Base-by-base conservation (phyloP, 2,329 filamentous ascomycete genomes). In the Emergomyces orientalis region DNA sequence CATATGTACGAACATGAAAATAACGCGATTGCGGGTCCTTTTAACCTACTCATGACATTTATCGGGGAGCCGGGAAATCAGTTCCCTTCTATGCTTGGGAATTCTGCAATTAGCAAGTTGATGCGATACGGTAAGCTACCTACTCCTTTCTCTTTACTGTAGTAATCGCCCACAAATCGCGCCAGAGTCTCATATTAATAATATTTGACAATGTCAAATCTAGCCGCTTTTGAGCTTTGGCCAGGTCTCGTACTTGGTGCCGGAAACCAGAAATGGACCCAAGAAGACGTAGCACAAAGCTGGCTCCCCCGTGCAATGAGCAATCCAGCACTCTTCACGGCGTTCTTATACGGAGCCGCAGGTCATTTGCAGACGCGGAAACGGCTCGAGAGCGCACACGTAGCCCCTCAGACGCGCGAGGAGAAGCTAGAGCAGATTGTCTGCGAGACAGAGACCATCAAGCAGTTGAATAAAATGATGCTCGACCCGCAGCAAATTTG, bases 401-500 rank as follows among this genome's bases (percentile, higher is more conserved):
- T 65, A 11, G 32, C 32, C 4, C 65, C 63, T 17, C 66, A 67
- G 30, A 68, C 66, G 13, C 62, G 59, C 17, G 65, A 64, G 37
- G 66, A 67, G 57, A 64, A 64, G 52, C 49, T 66, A 7, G 66
- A 67, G 56, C 66, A 66, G 51, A 65, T 66, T 39, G 54, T 66
- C 4, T 66, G 66, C 49, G 66, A 67, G 57, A 62, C 62, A 13
- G 68, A 71, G 62, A 69, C 70, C 30, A 66, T 72, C 37, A 67
- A 71, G 52, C 66, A 66, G 45, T 60, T 72, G 17, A 71, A 72
- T 47, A 66, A 67, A 61, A 69, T 68, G 64, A 68, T 71, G 63
- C 43, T 62, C 22, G 65, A 71, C 37, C 65, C 62, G 1, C 58
- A 64, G 7, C 62, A 66, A 47, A 65, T 64, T 17, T 69, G 64